Conservation (phyloP, 176 grass and related monocot species). For the Avena atlantica region DNA sequence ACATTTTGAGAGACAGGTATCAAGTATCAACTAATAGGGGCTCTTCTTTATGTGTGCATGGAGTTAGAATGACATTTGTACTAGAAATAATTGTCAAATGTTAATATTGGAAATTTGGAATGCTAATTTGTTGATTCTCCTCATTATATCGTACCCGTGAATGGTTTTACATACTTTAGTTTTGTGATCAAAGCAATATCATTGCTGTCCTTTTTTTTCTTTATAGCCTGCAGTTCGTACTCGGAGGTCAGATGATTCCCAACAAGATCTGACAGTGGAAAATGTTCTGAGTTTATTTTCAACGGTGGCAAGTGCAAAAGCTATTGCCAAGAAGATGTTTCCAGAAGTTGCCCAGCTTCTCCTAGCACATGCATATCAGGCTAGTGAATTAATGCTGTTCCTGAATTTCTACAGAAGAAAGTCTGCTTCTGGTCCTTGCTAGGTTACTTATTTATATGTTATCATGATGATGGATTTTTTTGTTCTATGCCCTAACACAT, state of each 20-base stretch:
- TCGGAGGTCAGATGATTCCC: conserved; percentile 69
- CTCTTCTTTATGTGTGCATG: conserved; percentile 1
- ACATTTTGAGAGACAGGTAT: conserved; percentile 13
- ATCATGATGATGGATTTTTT: conserved; percentile 2
- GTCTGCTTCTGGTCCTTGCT: neutral
- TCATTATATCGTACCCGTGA: neutral
- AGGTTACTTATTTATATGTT: conserved; percentile 11
- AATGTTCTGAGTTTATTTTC: conserved; percentile 70
- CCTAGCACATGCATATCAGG: conserved; percentile 88
- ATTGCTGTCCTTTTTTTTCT: conserved; percentile 30
- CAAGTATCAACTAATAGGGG: conserved; percentile 16
- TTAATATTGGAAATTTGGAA: conserved; percentile 9
- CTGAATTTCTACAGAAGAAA: neutral
- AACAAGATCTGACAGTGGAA: conserved; percentile 63
- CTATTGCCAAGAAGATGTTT: conserved; percentile 73
- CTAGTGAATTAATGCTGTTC: conserved; percentile 42
- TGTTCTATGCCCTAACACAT: neutral
- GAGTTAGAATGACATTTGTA: neutral
- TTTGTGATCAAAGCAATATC: conserved; percentile 28
- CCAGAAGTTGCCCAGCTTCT: conserved; percentile 70
- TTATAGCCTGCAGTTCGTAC: conserved; percentile 62
- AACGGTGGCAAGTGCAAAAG: conserved; percentile 53
- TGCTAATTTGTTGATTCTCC: conserved; percentile 31
- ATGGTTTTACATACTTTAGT: conserved; percentile 16
- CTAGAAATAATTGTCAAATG: neutral